Evolutionary conservation across 2,329 filamentous ascomycete genomes (phyloP), one percentile per base, ranked within the genome.

Genomic region (Xylariales sp.): DNA sequence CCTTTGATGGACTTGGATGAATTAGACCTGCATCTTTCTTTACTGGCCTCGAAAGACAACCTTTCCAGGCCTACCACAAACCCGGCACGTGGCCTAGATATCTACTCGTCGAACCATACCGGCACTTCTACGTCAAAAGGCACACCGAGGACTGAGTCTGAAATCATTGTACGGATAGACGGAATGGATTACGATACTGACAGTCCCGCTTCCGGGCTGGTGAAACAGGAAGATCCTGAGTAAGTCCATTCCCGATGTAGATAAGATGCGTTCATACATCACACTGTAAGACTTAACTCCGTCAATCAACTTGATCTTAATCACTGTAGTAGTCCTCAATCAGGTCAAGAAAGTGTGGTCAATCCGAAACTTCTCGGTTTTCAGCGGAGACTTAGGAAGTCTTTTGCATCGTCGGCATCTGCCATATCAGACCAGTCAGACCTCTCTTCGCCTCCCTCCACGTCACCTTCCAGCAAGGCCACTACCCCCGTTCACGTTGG

Each of bases 401-500:
- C 73, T 25, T 64, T 74, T 47, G 64, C 66, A 33, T 80, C 77
- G 11, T 76, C 76, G n/a, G 62, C 71, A 15, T 74, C 74, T 14
- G 64, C 61, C 43, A 49, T 72, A 22, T 74, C 76, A 46, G 76
- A 81, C 42, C 61, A 68, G 19, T 80, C 77, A 38, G 76, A 80
- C 33, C 57, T 73, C 19, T 74, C 74, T 36, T 80, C 77, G 18
- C 61, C 66, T 14, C 68, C 68, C n/a, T 73, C 74, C 6, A 72
- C 70, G 22, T 48, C 48, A 4, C 56, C 66, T 28, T 81, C 78
- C 49, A 84, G 80, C 61, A 80, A 82, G 61, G 77, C 76, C 46
- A 82, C 78, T 36, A 83, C 78, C 31, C 78, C 78, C 33, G 61
- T 74, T 44, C 76, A 78, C 41, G 50, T 61, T 38, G 67, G 68